Evolutionary conservation across 208 protist genomes (phyloP).

Genomic region (Leishmania amazonensis): DNA sequence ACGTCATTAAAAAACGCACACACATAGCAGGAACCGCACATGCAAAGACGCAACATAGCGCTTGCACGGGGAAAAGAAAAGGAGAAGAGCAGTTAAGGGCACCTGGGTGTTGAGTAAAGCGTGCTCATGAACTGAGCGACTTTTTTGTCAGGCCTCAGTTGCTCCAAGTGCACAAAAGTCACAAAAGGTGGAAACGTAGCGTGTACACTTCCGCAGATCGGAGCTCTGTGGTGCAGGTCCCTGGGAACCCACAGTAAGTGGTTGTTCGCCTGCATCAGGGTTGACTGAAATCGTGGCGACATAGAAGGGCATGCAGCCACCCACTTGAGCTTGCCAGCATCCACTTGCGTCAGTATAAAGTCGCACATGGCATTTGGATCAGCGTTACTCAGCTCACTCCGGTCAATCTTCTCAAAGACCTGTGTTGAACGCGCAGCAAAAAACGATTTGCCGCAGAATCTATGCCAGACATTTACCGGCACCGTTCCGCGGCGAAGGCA

Average conservation of each 20-base stretch:
- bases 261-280: background rate
- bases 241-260: background rate
- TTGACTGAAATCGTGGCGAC: background rate
- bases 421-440: constrained; percentile 11
- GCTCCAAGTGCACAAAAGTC: constrained; percentile 1
- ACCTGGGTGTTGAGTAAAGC: too few relatives aligned
- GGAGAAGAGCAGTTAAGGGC: background rate
- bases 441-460: constrained; percentile 10
- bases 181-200: background rate
- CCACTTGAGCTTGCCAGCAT: background rate
- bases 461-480: constrained; percentile 24
- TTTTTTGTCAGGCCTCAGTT: background rate
- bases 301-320: constrained; percentile 5
- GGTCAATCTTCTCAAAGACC: background rate
- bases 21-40: background rate
- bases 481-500: background rate
- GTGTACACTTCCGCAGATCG: background rate
- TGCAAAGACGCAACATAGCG: background rate
- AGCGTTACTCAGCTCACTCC: background rate
- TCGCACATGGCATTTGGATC: background rate
- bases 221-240: background rate
- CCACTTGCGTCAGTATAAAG: background rate
- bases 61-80: background rate
- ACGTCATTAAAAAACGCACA: too few relatives aligned
- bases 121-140: background rate